Evolutionary conservation across 371 early-diverging fungal genomes (phyloP).

Genomic region (Mortierella sp.): DNA sequence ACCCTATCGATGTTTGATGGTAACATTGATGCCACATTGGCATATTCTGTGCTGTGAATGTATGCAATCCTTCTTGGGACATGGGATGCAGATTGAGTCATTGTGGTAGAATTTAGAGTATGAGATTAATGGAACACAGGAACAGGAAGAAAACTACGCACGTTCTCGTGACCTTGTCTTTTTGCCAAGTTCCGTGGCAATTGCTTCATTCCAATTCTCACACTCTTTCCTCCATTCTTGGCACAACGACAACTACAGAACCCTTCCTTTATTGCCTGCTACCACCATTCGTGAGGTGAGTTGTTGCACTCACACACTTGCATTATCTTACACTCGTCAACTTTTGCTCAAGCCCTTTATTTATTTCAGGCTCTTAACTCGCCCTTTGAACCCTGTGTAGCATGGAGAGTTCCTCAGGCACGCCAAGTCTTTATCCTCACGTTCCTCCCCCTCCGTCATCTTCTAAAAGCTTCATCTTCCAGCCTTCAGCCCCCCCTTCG

Average conservation of each 20-base stretch:
- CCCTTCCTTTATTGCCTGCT: background rate
- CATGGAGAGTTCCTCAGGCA: constrained; percentile 10
- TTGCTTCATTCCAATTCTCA: background rate
- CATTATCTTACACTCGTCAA: background rate
- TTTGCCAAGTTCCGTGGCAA: too few relatives aligned
- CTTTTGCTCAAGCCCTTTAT: background rate
- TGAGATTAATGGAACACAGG: background rate
- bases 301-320: background rate
- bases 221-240: background rate
- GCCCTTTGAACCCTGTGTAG: background rate
- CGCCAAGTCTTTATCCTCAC: constrained; percentile 13
- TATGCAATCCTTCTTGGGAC: constrained; percentile 24
- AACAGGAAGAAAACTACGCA: too few relatives aligned
- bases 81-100: constrained; percentile 1
- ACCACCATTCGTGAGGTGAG: background rate
- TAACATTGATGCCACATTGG: constrained; percentile 27
- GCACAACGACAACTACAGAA: background rate
- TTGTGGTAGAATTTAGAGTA: background rate
- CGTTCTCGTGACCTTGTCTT: too few relatives aligned
- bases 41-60: constrained; percentile 39
- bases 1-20: constrained; percentile 51
- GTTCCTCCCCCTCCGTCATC: constrained; percentile 28
- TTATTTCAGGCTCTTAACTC: background rate
- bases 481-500: constrained; percentile 28
- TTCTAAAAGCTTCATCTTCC: constrained; percentile 16